Conservation (phyloP, 2,329 filamentous ascomycete genomes). For the Fusarium veterinarium region DNA sequence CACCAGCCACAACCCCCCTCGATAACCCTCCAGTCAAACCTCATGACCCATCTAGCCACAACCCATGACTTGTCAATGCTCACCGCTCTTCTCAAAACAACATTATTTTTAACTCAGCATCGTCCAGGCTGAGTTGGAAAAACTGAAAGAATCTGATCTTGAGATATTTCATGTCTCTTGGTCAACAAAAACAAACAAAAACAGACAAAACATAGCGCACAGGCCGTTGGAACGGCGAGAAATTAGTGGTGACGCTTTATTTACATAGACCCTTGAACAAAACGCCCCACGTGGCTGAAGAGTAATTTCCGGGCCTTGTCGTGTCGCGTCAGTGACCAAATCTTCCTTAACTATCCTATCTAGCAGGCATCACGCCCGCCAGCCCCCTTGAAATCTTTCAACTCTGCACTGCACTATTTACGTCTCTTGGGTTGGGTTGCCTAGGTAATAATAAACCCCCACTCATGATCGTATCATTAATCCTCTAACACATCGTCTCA, state of each 20-base stretch:
- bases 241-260: slow-evolving; percentile 30
- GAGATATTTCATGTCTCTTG: slow-evolving; percentile 13
- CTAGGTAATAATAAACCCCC: slow-evolving; percentile 27
- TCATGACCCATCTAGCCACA: slow-evolving; percentile 19
- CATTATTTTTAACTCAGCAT: slow-evolving; percentile 12
- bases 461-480: slow-evolving; percentile 24
- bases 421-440: slow-evolving; percentile 17
- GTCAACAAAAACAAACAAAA: slow-evolving; percentile 1
- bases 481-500: slow-evolving; percentile 12
- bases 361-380: slow-evolving; percentile 25
- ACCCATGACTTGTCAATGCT: slow-evolving; percentile 24
- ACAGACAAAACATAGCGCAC: slow-evolving; percentile 1
- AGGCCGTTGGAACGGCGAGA: slow-evolving; percentile 22
- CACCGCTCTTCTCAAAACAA: slow-evolving; percentile 20
- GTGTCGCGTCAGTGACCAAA: slow-evolving; percentile 29
- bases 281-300: slow-evolving; percentile 27
- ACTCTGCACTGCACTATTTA: slow-evolving; percentile 22
- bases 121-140: slow-evolving; percentile 13
- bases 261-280: slow-evolving; percentile 30
- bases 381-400: slow-evolving; percentile 26
- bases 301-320: slow-evolving; percentile 26
- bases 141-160: background rate
- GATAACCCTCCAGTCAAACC: background rate
- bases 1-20: background rate
- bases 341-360: background rate